These are phyloP conservation scores for Lentinula aciculospora DNA, from an alignment of 768 basidiomycete genomes.

Conservation along the genomic window DNA sequence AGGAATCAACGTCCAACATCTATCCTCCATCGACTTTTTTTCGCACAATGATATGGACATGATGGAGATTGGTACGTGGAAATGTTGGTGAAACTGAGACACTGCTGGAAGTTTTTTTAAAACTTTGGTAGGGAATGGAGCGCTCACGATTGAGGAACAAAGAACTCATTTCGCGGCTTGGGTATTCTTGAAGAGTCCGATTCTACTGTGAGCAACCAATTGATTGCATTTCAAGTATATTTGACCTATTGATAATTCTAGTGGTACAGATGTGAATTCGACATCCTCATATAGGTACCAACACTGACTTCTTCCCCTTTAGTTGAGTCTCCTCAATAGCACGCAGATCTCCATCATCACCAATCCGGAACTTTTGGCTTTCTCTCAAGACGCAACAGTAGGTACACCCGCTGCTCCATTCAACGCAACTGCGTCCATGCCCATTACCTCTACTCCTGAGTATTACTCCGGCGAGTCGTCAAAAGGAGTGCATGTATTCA, in stretches of 20 bases:
- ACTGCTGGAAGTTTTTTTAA: not conserved
- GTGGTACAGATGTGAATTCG: constrained; percentile 31
- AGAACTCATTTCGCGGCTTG: constrained; percentile 56
- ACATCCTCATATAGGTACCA: not conserved
- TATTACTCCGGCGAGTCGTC: constrained; percentile 45
- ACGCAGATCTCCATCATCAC: constrained; percentile 43
- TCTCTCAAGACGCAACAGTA: constrained; percentile 42
- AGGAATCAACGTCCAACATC: constrained; percentile 32
- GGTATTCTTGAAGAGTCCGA: constrained; percentile 54
- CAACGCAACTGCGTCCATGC: constrained; percentile 30
- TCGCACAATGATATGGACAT: constrained; percentile 58
- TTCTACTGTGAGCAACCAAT: constrained; percentile 32
- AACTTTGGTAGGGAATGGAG: constrained; percentile 36
- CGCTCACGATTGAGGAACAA: constrained; percentile 41
- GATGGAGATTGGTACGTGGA: constrained; percentile 36
- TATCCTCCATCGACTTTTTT: constrained; percentile 37
- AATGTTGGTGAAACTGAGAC: not conserved
- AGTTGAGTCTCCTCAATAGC: constrained; percentile 35
- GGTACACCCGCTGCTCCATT: constrained; percentile 46
- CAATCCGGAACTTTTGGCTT: constrained; percentile 47
- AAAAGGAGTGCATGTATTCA: constrained; percentile 49
- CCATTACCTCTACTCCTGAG: constrained; percentile 41
- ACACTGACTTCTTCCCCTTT: not conserved
- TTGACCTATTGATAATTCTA: not conserved
- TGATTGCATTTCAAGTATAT: not conserved